Evolutionary conservation across 371 early-diverging fungal genomes (phyloP), one percentile per base, ranked within the genome.

Genomic region (Mortierella sp.): DNA sequence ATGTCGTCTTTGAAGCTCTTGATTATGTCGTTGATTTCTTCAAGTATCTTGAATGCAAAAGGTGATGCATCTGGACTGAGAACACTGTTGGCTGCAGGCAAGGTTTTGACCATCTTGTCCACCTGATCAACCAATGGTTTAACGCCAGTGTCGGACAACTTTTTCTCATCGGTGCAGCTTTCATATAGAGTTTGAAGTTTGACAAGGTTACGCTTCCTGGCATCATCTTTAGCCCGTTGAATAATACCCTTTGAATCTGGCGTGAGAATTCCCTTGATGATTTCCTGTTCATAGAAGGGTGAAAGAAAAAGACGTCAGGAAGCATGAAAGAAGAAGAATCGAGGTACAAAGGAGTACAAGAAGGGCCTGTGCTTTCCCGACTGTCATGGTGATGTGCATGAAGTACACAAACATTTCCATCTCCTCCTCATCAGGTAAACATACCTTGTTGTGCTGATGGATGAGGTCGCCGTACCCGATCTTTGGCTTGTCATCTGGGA

Each of bases 141-240:
- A 0, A 82, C 72, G 4, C 89, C 86, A 22, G 71, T 76, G 28
- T 71, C 58, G 24, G 82, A 80, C 51, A 88, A 83, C 27, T 53
- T 57, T 16, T 79, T 62, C 62, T 88, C 86, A 31, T 88, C 82
- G 86, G 87, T 85, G 65, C 89, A 89, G 22, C 85, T 81, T 48
- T 81, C 78, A 56, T 78, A 89, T 24, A 87, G 54, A 1, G 59
- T 54, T 60, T 86, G 83, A 31, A 79, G 80, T 62, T 85, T 86
- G 58, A 80, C 54, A 57, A 88, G 84, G 55, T 85, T 86, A 28
- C 76, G 68, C 6, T 55, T 47, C 3, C 64, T 53, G 21, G 76
- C 61, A 43, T 74, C 57, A 13, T 74, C 76, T 22, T 64, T 86
- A 79, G 31, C 54, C 25, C 19, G n/a, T 10, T 48, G 54, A 5